Base-by-base conservation (phyloP, 1,139 yeast genomes). In the Candida sanyaensis region DNA sequence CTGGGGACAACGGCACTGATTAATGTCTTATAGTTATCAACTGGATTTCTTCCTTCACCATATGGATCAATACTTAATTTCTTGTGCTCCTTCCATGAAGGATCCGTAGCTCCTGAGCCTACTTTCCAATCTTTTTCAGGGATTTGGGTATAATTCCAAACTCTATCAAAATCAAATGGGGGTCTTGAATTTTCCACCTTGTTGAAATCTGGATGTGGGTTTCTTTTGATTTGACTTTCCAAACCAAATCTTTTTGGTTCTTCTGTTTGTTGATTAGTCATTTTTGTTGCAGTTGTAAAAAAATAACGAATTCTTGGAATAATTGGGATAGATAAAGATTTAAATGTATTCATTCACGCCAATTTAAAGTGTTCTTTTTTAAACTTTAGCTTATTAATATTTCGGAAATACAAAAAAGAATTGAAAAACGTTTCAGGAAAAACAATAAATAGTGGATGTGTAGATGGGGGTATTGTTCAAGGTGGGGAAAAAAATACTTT, bases 1-100 rank as follows among this genome's bases (percentile, higher is more conserved):
- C 88, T 70, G 2, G 88, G 88, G 2, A 73, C 68, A 21, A 83
- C 60, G 1, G 78, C 84, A 8, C 81, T 69, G 29, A 71, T 70
- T 36, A 83, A 65, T 31, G 80, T 64, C 50, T 69, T 73, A 64
- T 83, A 83, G 61, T 83, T 83, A 49, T 71, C 73, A 4, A 62
- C 58, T 21, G 77, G 66, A 12, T 49, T 57, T 52, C 85, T 65
- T n/a, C 66, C 70, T 28, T 65, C 69, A 0, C 56, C 77, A 54
- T 68, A 71, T 1, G 86, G 86, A 55, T 81, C 84, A 43, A 82
- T 62, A 40, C 67, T 65, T 6, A 80, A 45, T 55, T 81, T 82
- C 50, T 69, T 62, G 56, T 75, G 70, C 5, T 61, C 53, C 45
- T 64, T 63, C 78, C 80, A 75, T 27, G 71, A 74, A 56, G 75